Conservation (phyloP, 345 rosid genomes). For the Ailanthus altissimus region DNA sequence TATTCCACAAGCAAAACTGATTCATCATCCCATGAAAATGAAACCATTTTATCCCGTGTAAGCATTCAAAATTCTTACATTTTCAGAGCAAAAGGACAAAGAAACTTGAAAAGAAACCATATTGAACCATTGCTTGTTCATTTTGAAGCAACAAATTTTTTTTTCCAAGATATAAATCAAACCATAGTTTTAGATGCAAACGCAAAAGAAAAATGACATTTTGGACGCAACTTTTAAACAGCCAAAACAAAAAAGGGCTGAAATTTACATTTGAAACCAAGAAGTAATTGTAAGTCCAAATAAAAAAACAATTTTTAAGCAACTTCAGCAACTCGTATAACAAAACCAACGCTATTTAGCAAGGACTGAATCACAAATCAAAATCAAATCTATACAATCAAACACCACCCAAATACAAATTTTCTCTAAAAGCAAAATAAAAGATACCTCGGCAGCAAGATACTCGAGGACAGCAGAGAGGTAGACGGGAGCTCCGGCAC, state of each 20-base stretch:
- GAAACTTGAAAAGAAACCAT: too few species aligned
- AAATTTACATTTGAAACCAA: too few species aligned
- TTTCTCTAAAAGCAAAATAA: not conserved
- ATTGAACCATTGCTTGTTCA: too few species aligned
- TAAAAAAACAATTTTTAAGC: not conserved
- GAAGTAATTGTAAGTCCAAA: too few species aligned
- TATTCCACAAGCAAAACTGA: not conserved
- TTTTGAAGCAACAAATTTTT: too few species aligned
- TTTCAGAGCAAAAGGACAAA: too few species aligned
- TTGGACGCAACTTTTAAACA: not conserved
- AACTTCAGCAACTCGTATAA: not conserved
- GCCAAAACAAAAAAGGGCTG: not conserved
- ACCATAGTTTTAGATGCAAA: too few species aligned
- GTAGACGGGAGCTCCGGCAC: conserved; percentile 82
- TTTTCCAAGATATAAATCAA: too few species aligned
- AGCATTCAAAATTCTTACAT: too few species aligned
- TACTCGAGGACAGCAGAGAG: conserved; percentile 83
- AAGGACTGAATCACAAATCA: not conserved
- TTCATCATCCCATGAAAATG: not conserved
- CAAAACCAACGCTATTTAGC: not conserved
- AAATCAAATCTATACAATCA: not conserved
- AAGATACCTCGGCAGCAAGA: conserved; percentile 70
- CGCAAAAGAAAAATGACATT: too few species aligned
- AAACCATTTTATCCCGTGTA: not conserved
- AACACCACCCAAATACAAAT: not conserved